phyloP scores from a whole-genome alignment of 108 stramenopile species.

The Nannochloropsis granulata region DNA sequence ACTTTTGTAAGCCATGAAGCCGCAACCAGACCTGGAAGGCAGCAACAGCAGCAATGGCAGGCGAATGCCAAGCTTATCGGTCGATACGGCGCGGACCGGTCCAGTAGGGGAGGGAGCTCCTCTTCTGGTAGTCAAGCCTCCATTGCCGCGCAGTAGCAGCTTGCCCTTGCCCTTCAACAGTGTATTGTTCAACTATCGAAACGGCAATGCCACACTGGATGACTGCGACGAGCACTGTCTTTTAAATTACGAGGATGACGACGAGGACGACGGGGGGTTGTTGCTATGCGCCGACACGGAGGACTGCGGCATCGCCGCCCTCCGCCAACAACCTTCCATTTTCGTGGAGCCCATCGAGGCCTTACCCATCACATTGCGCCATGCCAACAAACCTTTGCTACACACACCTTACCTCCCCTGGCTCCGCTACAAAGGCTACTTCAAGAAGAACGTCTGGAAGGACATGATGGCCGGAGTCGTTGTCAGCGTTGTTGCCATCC shows the following conservation, averaged over 20 bases:
- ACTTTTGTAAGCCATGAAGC: too few relatives aligned
- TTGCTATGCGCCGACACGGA: neutral
- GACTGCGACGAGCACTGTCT: neutral
- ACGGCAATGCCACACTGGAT: neutral
- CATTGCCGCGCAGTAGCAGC: neutral
- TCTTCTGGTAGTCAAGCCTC: neutral
- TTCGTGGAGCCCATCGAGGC: neutral
- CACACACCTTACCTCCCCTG: neutral
- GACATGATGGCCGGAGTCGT: slow-evolving; percentile 47
- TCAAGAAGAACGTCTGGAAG: neutral
- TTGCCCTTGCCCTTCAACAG: neutral
- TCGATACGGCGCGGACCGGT: too few relatives aligned
- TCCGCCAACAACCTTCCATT: neutral
- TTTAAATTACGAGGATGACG: neutral
- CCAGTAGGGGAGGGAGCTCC: neutral
- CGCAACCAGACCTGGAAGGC: too few relatives aligned
- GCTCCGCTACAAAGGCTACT: neutral
- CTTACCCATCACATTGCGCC: neutral
- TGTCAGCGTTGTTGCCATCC: slow-evolving; percentile 62
- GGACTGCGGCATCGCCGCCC: neutral
- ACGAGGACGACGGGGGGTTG: neutral
- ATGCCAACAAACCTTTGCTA: neutral
- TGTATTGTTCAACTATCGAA: neutral
- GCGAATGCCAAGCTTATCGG: too few relatives aligned
- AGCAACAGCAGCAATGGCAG: too few relatives aligned